Evolutionary conservation across 2,329 filamentous ascomycete species (phyloP).

Genomic region (Ophiocordyceps camponoti-leonardi): DNA sequence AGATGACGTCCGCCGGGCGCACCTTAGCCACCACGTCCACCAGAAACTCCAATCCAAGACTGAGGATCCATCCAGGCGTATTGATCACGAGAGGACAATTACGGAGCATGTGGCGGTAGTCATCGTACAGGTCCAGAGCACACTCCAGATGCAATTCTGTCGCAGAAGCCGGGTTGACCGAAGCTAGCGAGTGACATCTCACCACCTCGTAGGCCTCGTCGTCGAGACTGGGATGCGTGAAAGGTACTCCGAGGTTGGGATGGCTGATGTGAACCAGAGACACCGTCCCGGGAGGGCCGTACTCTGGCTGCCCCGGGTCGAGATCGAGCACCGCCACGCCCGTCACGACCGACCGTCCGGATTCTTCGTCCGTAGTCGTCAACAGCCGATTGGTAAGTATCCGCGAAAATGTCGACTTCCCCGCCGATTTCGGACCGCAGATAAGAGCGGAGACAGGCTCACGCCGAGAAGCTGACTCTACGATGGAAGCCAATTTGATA

Average conservation of each 20-base stretch:
- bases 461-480: slow-evolving; percentile 12
- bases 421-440: slow-evolving; percentile 54
- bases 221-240: slow-evolving; percentile 35
- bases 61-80: slow-evolving; percentile 57
- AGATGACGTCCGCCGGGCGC: slow-evolving; percentile 44
- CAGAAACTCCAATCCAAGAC: slow-evolving; percentile 50
- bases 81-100: slow-evolving; percentile 50
- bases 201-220: slow-evolving; percentile 23
- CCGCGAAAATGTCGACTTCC: slow-evolving; percentile 59
- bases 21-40: slow-evolving; percentile 35
- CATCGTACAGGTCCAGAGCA: slow-evolving; percentile 41
- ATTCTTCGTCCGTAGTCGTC: slow-evolving; percentile 18
- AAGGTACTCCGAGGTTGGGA: slow-evolving; percentile 49
- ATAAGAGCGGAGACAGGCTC: slow-evolving; percentile 32
- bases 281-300: slow-evolving; percentile 49
- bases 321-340: slow-evolving; percentile 50
- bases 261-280: slow-evolving; percentile 44
- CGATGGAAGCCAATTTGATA: slow-evolving; percentile 32
- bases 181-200: slow-evolving; percentile 48
- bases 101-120: slow-evolving; percentile 30
- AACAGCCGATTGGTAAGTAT: slow-evolving; percentile 50
- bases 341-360: slow-evolving; percentile 3
- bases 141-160: slow-evolving; percentile 50
- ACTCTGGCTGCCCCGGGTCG: slow-evolving; percentile 65
- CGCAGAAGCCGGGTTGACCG: slow-evolving; percentile 47